These are phyloP conservation scores for Allium cepa DNA, from an alignment of 106 monocot genomes.

Conservation along the genomic window DNA sequence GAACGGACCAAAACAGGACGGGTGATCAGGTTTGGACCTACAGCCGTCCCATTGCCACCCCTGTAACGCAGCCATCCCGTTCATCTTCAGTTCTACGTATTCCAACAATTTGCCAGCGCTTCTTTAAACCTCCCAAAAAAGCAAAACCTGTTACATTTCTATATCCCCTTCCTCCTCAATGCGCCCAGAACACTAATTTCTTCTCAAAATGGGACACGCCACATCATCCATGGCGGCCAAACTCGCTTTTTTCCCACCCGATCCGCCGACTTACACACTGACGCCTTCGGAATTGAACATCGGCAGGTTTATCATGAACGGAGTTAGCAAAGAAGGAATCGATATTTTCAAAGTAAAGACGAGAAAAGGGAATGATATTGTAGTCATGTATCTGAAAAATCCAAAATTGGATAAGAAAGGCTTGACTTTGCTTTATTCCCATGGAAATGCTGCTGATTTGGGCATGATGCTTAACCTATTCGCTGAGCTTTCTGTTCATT, in stretches of 20 bases:
- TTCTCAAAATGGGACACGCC: slow-evolving; percentile 20
- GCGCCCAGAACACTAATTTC: too few relatives aligned
- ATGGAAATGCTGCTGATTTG: slow-evolving; percentile 32
- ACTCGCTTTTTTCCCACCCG: slow-evolving; percentile 33
- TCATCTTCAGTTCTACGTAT: too few relatives aligned
- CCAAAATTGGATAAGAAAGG: slow-evolving; percentile 12
- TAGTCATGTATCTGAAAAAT: slow-evolving; percentile 21
- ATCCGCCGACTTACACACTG: slow-evolving; percentile 22
- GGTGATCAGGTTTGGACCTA: too few relatives aligned
- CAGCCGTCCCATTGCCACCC: too few relatives aligned
- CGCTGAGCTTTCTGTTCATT: slow-evolving; percentile 23
- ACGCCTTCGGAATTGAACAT: slow-evolving; percentile 8
- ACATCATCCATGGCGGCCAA: slow-evolving; percentile 37
- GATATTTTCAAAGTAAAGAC: slow-evolving; percentile 21
- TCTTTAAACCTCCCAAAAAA: too few relatives aligned
- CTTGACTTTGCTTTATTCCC: slow-evolving; percentile 28
- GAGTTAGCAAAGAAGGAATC: slow-evolving; percentile 21
- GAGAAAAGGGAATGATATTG: slow-evolving; percentile 24
- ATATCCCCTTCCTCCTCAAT: too few relatives aligned
- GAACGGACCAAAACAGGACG: too few relatives aligned
- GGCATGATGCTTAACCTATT: slow-evolving; percentile 35
- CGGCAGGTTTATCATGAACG: slow-evolving; percentile 13
- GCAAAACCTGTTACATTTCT: too few relatives aligned
- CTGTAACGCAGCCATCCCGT: too few relatives aligned
- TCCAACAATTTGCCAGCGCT: too few relatives aligned